phyloP scores from a whole-genome alignment of 2,329 filamentous ascomycete species.

The Moelleriella libera region DNA sequence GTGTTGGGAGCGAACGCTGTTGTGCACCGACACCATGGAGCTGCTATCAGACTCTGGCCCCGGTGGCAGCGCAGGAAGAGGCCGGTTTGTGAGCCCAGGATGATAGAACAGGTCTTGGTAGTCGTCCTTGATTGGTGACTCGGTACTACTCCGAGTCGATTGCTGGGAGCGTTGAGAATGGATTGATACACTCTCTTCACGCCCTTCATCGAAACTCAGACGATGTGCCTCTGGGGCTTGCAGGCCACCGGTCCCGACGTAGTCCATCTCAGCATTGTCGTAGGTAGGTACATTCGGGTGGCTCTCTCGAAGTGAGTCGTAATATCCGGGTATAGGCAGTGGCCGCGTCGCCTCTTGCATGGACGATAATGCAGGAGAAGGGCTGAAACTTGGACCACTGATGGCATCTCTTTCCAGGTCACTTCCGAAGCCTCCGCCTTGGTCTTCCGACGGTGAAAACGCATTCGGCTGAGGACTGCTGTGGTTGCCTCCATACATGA shows the following conservation, averaged over 20 bases:
- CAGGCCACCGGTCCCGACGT: conserved; percentile 78
- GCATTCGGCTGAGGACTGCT: neutral
- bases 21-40: conserved; percentile 33
- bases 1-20: conserved; percentile 23
- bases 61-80: conserved; percentile 46
- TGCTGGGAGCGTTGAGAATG: conserved; percentile 27
- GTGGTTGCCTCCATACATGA: conserved; percentile 11
- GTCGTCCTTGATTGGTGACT: conserved; percentile 56
- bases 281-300: conserved; percentile 25
- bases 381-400: conserved; percentile 33
- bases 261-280: conserved; percentile 62
- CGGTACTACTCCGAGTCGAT: conserved; percentile 33
- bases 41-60: conserved; percentile 48
- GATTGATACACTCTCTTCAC: conserved; percentile 55
- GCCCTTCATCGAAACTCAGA: conserved; percentile 79
- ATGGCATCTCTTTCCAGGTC: conserved; percentile 44
- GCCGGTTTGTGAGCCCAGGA: conserved; percentile 58
- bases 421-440: conserved; percentile 46
- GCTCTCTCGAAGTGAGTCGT: conserved; percentile 11
- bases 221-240: conserved; percentile 60
- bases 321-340: conserved; percentile 30
- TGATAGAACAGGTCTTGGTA: conserved; percentile 91
- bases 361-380: conserved; percentile 21
- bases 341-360: conserved; percentile 31
- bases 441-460: conserved; percentile 29